Conservation (phyloP, 805 yeast genomes). For the Sugiyamaella qingdaonensis region DNA sequence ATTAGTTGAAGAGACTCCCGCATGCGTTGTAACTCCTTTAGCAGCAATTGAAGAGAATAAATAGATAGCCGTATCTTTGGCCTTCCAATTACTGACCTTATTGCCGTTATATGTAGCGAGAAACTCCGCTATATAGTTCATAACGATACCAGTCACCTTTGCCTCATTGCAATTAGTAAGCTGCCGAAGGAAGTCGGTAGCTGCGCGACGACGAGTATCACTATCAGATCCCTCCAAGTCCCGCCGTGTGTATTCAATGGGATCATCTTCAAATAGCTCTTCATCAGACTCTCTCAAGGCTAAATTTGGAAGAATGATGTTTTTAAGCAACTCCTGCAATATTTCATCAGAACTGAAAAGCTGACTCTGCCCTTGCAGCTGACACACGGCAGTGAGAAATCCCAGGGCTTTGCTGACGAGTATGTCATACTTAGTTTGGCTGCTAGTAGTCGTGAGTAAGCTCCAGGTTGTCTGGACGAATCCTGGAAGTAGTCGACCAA, state of each 20-base stretch:
- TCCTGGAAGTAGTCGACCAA: slow-evolving; percentile 67
- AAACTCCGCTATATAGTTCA: slow-evolving; percentile 66
- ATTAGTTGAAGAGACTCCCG: slow-evolving; percentile 86
- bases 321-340: slow-evolving; percentile 71
- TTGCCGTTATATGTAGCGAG: slow-evolving; percentile 47
- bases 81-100: slow-evolving; percentile 62
- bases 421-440: slow-evolving; percentile 76
- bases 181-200: slow-evolving; percentile 89
- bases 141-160: slow-evolving; percentile 67
- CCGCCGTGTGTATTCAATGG: slow-evolving; percentile 84
- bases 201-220: slow-evolving; percentile 85
- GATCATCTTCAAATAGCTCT: slow-evolving; percentile 95
- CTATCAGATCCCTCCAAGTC: slow-evolving; percentile 94
- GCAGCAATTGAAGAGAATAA: slow-evolving; percentile 87
- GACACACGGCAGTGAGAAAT: slow-evolving; percentile 77
- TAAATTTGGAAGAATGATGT: slow-evolving; percentile 85
- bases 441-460: slow-evolving; percentile 59
- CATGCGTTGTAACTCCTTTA: slow-evolving; percentile 78
- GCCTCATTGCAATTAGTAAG: slow-evolving; percentile 74
- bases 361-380: slow-evolving; percentile 58
- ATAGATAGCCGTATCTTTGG: slow-evolving; percentile 81
- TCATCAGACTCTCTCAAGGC: slow-evolving; percentile 82
- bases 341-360: slow-evolving; percentile 60
- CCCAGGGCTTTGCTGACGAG: slow-evolving; percentile 75
- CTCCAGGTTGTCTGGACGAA: slow-evolving; percentile 85